phyloP scores from a whole-genome alignment of 176 grass and related monocot genomes.

The Guadua angustifolia region DNA sequence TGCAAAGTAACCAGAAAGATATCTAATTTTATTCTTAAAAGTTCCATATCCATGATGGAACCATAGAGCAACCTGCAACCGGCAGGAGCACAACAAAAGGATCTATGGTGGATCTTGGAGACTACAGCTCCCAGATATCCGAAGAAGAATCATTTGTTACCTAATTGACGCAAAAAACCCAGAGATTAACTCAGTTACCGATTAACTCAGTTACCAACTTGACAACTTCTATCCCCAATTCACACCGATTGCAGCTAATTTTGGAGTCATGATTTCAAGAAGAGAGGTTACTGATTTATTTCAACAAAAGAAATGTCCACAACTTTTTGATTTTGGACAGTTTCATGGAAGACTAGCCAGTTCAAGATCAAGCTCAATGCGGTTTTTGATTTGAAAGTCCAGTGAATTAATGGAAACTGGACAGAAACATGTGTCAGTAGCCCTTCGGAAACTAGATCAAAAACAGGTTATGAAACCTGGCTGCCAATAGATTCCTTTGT shows the following conservation, averaged over 20 bases:
- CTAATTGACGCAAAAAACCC: neutral
- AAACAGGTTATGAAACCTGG: neutral
- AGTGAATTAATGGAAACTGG: neutral
- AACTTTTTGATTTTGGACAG: neutral
- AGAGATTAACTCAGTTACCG: neutral
- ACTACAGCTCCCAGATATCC: neutral
- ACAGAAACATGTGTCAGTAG: neutral
- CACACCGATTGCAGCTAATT: slow-evolving; percentile 1
- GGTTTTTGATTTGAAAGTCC: neutral
- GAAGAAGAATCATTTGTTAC: neutral
- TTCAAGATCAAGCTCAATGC: neutral
- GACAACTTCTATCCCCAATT: neutral
- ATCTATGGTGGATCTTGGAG: neutral
- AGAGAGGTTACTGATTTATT: neutral
- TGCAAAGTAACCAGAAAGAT: neutral
- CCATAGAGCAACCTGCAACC: neutral
- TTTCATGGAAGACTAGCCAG: neutral
- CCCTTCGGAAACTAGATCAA: slow-evolving; percentile 19
- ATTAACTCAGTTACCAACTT: neutral
- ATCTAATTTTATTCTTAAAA: neutral
- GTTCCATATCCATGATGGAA: neutral
- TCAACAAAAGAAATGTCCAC: neutral
- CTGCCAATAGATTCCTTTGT: neutral
- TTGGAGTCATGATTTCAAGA: neutral
- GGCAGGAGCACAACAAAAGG: neutral